Conservation (phyloP, 371 early-diverging fungal genomes). For the Lichtheimia hyalospora region DNA sequence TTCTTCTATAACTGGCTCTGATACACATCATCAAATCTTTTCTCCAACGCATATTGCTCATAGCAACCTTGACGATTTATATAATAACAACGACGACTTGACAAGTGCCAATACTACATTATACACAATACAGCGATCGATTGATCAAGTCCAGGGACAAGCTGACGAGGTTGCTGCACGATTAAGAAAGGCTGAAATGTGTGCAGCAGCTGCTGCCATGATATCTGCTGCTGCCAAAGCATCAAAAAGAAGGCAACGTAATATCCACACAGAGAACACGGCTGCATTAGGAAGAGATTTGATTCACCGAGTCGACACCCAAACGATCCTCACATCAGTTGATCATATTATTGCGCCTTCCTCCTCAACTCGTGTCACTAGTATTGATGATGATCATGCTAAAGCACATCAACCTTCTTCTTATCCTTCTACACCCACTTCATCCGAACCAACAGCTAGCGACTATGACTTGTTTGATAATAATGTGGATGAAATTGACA, state of each 20-base stretch:
- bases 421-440: background rate
- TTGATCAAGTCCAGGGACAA: too few species aligned
- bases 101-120: too few species aligned
- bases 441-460: too few species aligned
- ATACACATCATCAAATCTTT: too few species aligned
- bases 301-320: slow-evolving; percentile 6
- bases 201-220: slow-evolving; percentile 18
- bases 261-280: background rate
- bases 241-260: background rate
- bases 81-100: too few species aligned
- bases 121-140: too few species aligned
- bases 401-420: background rate
- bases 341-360: background rate
- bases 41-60: too few species aligned
- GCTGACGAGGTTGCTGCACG: too few species aligned
- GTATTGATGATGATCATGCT: background rate
- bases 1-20: too few species aligned
- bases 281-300: slow-evolving; percentile 2
- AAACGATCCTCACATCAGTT: background rate
- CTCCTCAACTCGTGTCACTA: background rate
- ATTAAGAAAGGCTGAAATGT: slow-evolving; percentile 17
- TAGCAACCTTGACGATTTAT: too few species aligned
- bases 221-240: slow-evolving; percentile 19
- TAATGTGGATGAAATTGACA: too few species aligned
- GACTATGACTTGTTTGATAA: too few species aligned